These are phyloP conservation scores for Talaromyces borbonicus DNA, from an alignment of 495 filamentous ascomycete species.

Conservation along the genomic window DNA sequence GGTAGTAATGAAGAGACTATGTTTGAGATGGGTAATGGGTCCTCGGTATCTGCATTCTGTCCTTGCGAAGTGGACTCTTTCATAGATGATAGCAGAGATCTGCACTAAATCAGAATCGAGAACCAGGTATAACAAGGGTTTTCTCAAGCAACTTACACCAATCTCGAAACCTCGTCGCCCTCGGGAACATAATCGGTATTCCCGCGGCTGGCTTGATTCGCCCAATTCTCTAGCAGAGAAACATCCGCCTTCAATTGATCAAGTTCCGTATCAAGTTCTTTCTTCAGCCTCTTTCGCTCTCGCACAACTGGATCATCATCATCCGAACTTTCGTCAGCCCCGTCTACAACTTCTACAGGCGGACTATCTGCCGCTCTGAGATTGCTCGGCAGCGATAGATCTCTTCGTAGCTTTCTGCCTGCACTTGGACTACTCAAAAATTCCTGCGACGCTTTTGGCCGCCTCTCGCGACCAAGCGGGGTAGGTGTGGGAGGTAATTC, in stretches of 20 bases:
- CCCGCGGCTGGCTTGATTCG: slow-evolving; percentile 12
- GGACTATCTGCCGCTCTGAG: neutral
- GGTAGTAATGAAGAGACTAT: slow-evolving; percentile 32
- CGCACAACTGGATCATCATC: slow-evolving; percentile 11
- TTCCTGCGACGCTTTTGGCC: slow-evolving; percentile 25
- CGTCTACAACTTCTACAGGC: neutral
- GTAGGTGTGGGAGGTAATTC: slow-evolving; percentile 64
- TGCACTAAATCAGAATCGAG: neutral
- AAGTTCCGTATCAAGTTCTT: slow-evolving; percentile 22
- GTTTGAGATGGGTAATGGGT: slow-evolving; percentile 23
- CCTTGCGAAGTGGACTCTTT: neutral
- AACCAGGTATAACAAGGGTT: neutral
- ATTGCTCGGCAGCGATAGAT: slow-evolving; percentile 1
- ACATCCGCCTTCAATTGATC: slow-evolving; percentile 27
- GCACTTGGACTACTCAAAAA: slow-evolving; percentile 33
- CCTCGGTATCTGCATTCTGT: neutral
- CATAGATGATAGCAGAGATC: slow-evolving; percentile 1
- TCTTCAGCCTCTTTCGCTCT: slow-evolving; percentile 23
- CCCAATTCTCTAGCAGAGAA: slow-evolving; percentile 27
- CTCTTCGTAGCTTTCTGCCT: slow-evolving; percentile 6
- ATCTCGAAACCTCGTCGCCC: slow-evolving; percentile 15
- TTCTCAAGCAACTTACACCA: slow-evolving; percentile 22
- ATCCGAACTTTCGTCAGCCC: neutral
- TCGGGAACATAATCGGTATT: slow-evolving; percentile 14
- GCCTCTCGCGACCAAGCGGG: slow-evolving; percentile 43